Evolutionary conservation across 257 asterid genomes (phyloP).

Genomic region (Anisodus acutangulus): DNA sequence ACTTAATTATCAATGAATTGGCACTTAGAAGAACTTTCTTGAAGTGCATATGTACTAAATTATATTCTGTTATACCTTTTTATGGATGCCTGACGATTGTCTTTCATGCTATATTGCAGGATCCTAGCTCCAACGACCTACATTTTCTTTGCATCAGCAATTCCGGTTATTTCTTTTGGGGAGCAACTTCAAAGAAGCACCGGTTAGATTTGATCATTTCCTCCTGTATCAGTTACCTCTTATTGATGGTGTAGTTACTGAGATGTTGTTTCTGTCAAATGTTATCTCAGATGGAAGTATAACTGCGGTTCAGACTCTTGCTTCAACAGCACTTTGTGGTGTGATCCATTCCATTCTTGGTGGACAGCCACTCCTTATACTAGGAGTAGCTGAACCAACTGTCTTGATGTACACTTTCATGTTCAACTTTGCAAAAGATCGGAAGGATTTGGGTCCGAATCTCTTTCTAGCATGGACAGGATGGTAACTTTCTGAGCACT

Average conservation of each 20-base stretch:
- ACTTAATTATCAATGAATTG: conserved; percentile 25
- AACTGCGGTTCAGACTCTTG: conserved; percentile 97
- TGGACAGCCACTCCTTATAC: conserved; percentile 92
- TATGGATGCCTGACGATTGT: conserved; percentile 3
- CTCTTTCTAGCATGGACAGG: conserved; percentile 93
- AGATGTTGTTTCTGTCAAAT: not conserved
- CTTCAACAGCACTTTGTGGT: conserved; percentile 93
- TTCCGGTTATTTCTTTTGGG: conserved; percentile 96
- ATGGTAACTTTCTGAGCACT: conserved; percentile 57
- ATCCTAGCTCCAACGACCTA: conserved; percentile 97
- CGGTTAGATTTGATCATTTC: conserved; percentile 46
- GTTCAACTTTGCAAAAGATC: conserved; percentile 85
- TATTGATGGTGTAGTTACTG: not conserved
- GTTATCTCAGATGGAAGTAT: conserved; percentile 71
- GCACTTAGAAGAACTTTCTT: conserved; percentile 6
- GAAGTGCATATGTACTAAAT: not conserved
- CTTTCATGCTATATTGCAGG: conserved; percentile 48
- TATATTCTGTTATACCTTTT: not conserved
- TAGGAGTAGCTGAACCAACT: conserved; percentile 98
- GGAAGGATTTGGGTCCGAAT: conserved; percentile 75
- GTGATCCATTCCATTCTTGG: conserved; percentile 86
- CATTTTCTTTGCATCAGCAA: conserved; percentile 96
- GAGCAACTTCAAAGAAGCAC: conserved; percentile 92
- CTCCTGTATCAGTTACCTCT: not conserved
- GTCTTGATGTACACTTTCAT: conserved; percentile 97